These are phyloP conservation scores for Fusarium xyrophilum DNA, from an alignment of 2,329 filamentous ascomycete species.

Conservation along the genomic window DNA sequence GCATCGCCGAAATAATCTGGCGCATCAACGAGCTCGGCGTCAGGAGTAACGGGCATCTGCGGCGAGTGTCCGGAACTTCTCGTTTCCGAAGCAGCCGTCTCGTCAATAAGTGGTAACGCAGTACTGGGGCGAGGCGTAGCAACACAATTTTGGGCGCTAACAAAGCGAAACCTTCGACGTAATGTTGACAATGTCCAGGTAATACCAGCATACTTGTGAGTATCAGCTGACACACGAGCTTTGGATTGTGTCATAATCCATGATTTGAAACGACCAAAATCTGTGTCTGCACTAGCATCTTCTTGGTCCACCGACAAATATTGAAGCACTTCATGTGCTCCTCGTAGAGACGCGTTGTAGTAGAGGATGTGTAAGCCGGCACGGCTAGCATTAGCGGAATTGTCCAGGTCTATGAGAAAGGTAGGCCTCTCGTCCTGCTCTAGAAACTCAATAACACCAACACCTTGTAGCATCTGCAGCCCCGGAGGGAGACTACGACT, in stretches of 20 bases:
- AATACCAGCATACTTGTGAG: conserved; percentile 67
- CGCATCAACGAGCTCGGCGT: conserved; percentile 43
- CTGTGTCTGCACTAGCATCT: conserved; percentile 51
- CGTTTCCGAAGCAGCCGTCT: conserved; percentile 45
- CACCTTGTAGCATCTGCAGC: conserved; percentile 64
- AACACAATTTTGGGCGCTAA: conserved; percentile 61
- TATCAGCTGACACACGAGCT: conserved; percentile 61
- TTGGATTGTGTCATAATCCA: conserved; percentile 69
- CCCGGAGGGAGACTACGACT: conserved; percentile 55
- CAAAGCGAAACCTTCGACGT: conserved; percentile 70
- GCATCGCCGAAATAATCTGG: conserved; percentile 55
- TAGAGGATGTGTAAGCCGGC: conserved; percentile 69
- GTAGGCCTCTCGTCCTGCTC: conserved; percentile 80
- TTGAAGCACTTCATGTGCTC: conserved; percentile 62
- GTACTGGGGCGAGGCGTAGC: conserved; percentile 48
- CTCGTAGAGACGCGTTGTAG: conserved; percentile 70
- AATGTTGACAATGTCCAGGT: conserved; percentile 76
- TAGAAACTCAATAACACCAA: conserved; percentile 75
- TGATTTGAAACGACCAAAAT: conserved; percentile 69
- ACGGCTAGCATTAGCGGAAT: conserved; percentile 60
- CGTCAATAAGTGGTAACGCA: conserved; percentile 48
- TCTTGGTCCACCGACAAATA: conserved; percentile 60
- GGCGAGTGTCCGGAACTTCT: conserved; percentile 49
- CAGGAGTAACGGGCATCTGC: conserved; percentile 46
- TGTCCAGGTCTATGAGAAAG: conserved; percentile 74